phyloP scores from a whole-genome alignment of 2,329 filamentous ascomycete genomes.

The Zymoseptoria crescenta region DNA sequence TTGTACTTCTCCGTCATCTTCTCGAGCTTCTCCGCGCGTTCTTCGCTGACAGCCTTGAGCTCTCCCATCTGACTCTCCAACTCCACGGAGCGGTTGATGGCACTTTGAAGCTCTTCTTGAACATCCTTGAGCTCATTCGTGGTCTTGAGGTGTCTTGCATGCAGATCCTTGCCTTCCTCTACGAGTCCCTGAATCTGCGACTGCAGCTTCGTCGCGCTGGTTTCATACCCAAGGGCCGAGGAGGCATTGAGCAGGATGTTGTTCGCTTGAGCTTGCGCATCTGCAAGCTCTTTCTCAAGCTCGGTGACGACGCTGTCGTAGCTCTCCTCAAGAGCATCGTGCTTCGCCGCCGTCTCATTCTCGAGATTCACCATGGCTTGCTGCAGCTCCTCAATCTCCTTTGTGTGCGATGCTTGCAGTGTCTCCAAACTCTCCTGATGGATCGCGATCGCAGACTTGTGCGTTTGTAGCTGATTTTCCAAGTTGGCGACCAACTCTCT shows the following conservation, averaged over 20 bases:
- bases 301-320: constrained; percentile 30
- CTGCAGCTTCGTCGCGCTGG: constrained; percentile 34
- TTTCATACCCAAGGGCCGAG: constrained; percentile 57
- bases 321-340: constrained; percentile 30
- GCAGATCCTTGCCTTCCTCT: constrained; percentile 39
- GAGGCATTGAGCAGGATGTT: constrained; percentile 58
- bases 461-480: constrained; percentile 49
- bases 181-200: constrained; percentile 38
- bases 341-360: constrained; percentile 27
- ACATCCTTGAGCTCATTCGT: constrained; percentile 36
- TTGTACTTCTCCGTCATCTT: constrained; percentile 60
- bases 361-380: constrained; percentile 41
- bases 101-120: constrained; percentile 36
- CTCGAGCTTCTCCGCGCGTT: constrained; percentile 50
- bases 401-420: constrained; percentile 47
- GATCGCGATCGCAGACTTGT: constrained; percentile 47
- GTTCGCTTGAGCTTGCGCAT: constrained; percentile 51
- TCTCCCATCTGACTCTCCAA: constrained; percentile 40
- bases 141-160: constrained; percentile 35
- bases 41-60: constrained; percentile 44
- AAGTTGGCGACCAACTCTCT: constrained; percentile 46
- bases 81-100: constrained; percentile 31
- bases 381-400: constrained; percentile 55
- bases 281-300: constrained; percentile 52
- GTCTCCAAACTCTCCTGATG: constrained; percentile 48